Base-by-base conservation (phyloP, 805 yeast species). In the Suhomyces sp. region DNA sequence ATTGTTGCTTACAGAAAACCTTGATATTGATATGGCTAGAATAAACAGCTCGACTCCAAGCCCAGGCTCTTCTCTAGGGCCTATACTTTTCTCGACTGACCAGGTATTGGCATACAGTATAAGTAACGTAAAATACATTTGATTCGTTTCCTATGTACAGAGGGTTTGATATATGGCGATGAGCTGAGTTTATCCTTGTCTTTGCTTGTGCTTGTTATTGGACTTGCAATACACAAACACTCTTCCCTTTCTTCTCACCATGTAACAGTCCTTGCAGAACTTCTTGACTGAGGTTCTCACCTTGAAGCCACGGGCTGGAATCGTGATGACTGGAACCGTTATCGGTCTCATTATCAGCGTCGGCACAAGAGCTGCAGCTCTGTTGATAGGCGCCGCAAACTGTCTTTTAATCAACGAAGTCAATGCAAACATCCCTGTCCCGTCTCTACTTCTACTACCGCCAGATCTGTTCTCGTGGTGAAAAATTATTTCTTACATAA, bases 171-270 rank as follows among this genome's bases (percentile, higher is more conserved):
- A n/a, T 31, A 31, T n/a, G 35, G 17, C 35, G 13, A 8, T 31
- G 1, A 6, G 9, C 6, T 3, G 5, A 37, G 19, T 40, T 47
- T 67, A 85, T 60, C 89, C 89, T 70, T 89, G 97, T 70, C 96
- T 89, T 72, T 92, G 97, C 72, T 92, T 92, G 72, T 92, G 98
- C 67, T 89, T 90, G 56, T 91, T 90, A 67, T 92, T 89, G 46
- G 94, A 78, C 69, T 92, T 94, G 78, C 99, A 93, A 66, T 89
- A 86, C 39, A 94, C 96, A 58, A 89, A 90, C 10, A 92, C 93
- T 63, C 94, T 80, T 41, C 99, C 99, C 73, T 92, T 94, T 71
- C 98, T 86, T 72, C 96, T 87, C 9, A 94, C 97, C 71, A 89
- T 82, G 74, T 82, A 70, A 69, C 99, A 94, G 67, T 89, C 94